A percentile compares a stretch with the other conserved stretches of the same genome.
Conservation (phyloP, 2,329 filamentous ascomycete genomes). For the Fusarium globosum region DNA sequence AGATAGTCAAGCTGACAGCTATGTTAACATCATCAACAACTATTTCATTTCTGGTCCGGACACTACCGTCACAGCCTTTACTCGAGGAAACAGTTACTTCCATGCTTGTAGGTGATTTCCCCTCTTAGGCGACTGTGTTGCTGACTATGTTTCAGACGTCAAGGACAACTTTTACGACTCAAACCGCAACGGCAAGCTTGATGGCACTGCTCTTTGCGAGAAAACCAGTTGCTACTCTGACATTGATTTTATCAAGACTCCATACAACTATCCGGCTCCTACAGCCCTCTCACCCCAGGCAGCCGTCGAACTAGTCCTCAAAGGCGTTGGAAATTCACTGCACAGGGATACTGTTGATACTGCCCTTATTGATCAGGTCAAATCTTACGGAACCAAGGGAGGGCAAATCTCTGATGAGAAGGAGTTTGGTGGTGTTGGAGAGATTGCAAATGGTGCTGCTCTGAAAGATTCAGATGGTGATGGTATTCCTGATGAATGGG, state of each 20-base stretch:
- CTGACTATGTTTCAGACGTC: conserved; percentile 50
- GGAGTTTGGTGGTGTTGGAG: conserved; percentile 55
- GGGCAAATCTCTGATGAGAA: conserved; percentile 59
- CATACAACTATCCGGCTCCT: conserved; percentile 57
- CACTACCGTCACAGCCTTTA: conserved; percentile 62
- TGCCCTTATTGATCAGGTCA: conserved; percentile 55
- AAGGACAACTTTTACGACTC: conserved; percentile 64
- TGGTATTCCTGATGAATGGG: conserved; percentile 62
- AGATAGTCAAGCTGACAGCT: conserved; percentile 58
- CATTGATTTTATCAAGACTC: conserved; percentile 55
- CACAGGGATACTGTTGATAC: conserved; percentile 58
- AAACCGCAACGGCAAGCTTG: conserved; percentile 60
- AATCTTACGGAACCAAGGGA: conserved; percentile 58
- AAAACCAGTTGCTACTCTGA: conserved; percentile 58
- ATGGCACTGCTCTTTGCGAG: conserved; percentile 58
- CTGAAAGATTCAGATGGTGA: conserved; percentile 59
- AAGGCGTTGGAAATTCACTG: conserved; percentile 55
- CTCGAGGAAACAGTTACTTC: conserved; percentile 65
- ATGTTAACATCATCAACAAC: conserved; percentile 65
- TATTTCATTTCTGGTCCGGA: conserved; percentile 67
- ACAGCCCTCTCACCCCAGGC: conserved; percentile 53
- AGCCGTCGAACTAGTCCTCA: conserved; percentile 55
- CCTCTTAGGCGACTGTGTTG: rapidly evolving
- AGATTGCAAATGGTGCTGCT: conserved; percentile 51
- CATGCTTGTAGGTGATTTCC: conserved; percentile 54